Evolutionary conservation across 768 basidiomycete species (phyloP), one percentile per base, ranked within the genome.

Genomic region (Mycena alexandri): DNA sequence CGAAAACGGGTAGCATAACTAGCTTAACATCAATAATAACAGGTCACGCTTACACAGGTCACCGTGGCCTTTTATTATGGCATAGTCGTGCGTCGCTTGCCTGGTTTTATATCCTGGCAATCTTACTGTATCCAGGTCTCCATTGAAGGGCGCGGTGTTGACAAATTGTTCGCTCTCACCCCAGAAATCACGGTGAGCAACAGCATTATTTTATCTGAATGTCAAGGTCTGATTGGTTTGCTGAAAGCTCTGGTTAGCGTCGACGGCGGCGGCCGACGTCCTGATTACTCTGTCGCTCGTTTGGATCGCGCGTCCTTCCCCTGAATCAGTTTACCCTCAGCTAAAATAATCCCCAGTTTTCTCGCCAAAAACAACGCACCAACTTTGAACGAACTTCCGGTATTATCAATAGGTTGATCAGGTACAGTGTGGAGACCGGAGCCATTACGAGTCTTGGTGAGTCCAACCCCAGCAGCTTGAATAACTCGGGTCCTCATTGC

Each of bases 201-300:
- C n/a, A 17, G 6, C 58, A 5, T 5, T 3, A 5, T 14, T 21
- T 29, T 16, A 13, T 60, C 19, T 21, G 14, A 33, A n/a, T n/a
- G 10, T 14, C 25, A 16, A n/a, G 24, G 13, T 17, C 33, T 12
- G 7, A 36, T n/a, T 33, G 10, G 21, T 16, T 14, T 38, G 14
- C 11, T 13, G 12, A 48, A 21, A 16, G 79, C 36, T 67, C 58
- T 65, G 64, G 64, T 53, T 72, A 22, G 55, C 34, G 17, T 55
- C 51, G 16, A 48, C n/a, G 21, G 51, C 61, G 13, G 55, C 50
- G 10, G 62, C 52, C 34, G 65, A 72, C 51, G 12, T 64, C 9
- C 46, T 72, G 41, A 72, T 60, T 67, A 76, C 80, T 75, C 77
- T 68, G 71, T 63, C 80, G 77, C 24, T 51, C 17, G 34, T 58